Evolutionary conservation across 2,329 filamentous ascomycete species (phyloP), one percentile per base, ranked within the genome.

Genomic region (Magnaporthiopsis incrustans): DNA sequence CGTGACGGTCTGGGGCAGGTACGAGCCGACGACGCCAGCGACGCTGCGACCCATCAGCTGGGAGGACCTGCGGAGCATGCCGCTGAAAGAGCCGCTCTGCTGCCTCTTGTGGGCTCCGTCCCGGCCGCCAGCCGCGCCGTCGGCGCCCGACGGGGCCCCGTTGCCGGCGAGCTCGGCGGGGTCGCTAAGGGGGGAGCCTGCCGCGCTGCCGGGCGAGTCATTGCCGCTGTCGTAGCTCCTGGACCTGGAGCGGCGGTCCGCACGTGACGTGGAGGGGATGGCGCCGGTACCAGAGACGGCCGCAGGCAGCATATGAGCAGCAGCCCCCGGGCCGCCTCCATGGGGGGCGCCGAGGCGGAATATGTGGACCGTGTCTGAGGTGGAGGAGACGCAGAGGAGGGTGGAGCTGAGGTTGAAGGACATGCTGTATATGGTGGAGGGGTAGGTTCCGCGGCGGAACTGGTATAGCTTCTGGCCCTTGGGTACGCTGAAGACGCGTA

Each of bases 361-460:
- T 62, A 99, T 92, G 74, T 99, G 95, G 12, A 99, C 89, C 0
- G 95, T 99, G 72, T 99, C 95, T 0, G 93, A 96, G 1, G 92
- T 93, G 59, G 94, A 98, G 6, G 95, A 98, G 57, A 99, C 93
- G 72, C 93, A 97, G 50, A 99, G 85, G 14, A 99, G 81, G 1
- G 93, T 97, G 2, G 93, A 96, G 65, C 90, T 92, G 61, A 92
- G 88, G 75, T 99, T 99, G 78, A 99, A 99, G 1, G 93, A 96
- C 92, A 99, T 97, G 84, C 92, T 96, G 78, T 93, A 97, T 70
- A 99, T 99, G 57, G 91, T 89, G 1, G 93, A 93, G 0, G 95
- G 95, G 76, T 97, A 97, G 2, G 94, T 97, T 58, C 95, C 95
- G 68, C 95, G 87, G 66, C 95, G 87, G 77, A 99, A 99, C 74